A percentile compares a stretch with the other conserved stretches of the same genome.
phyloP scores from a whole-genome alignment of 176 grass and related monocot genomes.

The Areca catechu region DNA sequence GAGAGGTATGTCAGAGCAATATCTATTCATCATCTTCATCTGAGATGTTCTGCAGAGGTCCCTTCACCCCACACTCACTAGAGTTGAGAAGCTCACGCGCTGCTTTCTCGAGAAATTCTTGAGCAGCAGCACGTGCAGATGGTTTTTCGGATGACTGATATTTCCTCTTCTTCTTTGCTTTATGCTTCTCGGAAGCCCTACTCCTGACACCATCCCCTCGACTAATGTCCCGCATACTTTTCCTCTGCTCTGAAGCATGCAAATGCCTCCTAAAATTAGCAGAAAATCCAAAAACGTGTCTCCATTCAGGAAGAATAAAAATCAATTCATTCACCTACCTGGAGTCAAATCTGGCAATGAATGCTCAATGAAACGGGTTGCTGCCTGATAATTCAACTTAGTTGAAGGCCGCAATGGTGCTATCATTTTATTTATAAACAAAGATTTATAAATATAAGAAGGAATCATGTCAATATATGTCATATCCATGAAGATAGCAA shows the following conservation, averaged over 20 bases:
- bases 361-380: constrained; percentile 72
- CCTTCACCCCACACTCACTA: constrained; percentile 35
- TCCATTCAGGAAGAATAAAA: constrained; percentile 7
- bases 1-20: constrained; percentile 15
- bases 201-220: constrained; percentile 37
- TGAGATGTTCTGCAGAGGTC: constrained; percentile 43
- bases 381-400: constrained; percentile 67
- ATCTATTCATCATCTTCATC: constrained; percentile 60
- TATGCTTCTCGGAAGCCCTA: constrained; percentile 18
- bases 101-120: constrained; percentile 91
- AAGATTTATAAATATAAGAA: not conserved
- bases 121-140: constrained; percentile 51
- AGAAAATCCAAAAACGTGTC: not conserved
- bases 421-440: constrained; percentile 17
- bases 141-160: constrained; percentile 37
- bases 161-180: constrained; percentile 68
- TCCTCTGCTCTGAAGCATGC: constrained; percentile 70
- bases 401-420: constrained; percentile 69
- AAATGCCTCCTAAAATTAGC: not conserved
- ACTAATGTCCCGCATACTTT: constrained; percentile 59
- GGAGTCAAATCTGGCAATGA: constrained; percentile 61
- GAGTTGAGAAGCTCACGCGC: constrained; percentile 54
- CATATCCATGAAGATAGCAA: not conserved
- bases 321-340: constrained; percentile 29
- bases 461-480: not conserved